Evolutionary conservation across 345 rosid species (phyloP).

Genomic region (Sapria himalayana): DNA sequence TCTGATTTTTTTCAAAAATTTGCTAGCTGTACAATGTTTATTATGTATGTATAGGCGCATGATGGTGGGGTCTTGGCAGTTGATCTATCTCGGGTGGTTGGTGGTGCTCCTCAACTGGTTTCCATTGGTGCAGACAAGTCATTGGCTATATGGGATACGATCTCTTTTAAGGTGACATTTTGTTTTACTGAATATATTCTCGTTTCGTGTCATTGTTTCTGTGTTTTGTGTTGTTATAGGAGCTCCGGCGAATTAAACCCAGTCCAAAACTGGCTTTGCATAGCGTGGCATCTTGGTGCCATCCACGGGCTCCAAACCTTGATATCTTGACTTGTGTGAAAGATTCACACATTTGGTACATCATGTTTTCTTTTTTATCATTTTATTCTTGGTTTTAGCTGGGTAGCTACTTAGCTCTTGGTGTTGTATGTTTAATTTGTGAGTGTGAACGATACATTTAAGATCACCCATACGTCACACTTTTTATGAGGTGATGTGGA

Average conservation of each 20-base stretch:
- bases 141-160: constrained; percentile 95
- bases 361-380: too few species aligned
- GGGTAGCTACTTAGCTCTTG: too few species aligned
- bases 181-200: constrained; percentile 6
- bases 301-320: constrained; percentile 97
- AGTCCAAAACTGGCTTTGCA: constrained; percentile 89
- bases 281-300: constrained; percentile 99
- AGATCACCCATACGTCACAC: constrained; percentile 7
- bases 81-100: constrained; percentile 93
- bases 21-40: too few species aligned
- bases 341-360: constrained; percentile 98
- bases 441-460: too few species aligned
- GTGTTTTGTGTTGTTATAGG: constrained; percentile 24
- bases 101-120: constrained; percentile 84
- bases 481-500: too few species aligned
- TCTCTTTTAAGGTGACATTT: constrained; percentile 62
- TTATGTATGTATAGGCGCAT: too few species aligned
- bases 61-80: constrained; percentile 94
- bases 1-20: not conserved
- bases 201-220: constrained; percentile 6
- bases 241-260: constrained; percentile 89
- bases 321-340: constrained; percentile 87
- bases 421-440: too few species aligned
- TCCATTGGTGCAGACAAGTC: constrained; percentile 97
- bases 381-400: constrained; percentile 2